Percentiles rank a stretch among this genome's conserved stretches.
Conservation (phyloP, 148 eudicot species). For the Agrostemma githago region DNA sequence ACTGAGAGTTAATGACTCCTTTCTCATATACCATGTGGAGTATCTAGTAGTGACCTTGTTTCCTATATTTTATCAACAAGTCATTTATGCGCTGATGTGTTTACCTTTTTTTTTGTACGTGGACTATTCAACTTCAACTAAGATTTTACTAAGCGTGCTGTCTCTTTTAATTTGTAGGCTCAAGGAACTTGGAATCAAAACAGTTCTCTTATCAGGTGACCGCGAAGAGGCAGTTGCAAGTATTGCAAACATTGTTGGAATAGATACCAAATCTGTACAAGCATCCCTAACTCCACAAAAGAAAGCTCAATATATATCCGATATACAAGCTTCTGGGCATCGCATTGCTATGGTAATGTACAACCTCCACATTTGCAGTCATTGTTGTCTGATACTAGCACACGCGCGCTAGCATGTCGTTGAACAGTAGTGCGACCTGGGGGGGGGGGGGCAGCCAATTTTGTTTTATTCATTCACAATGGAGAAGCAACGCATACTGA, state of each 20-base stretch:
- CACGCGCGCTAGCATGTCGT: not conserved
- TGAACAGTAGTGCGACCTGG: too few species aligned
- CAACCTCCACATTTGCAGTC: not conserved
- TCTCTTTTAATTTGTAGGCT: constrained; percentile 44
- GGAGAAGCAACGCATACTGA: not conserved
- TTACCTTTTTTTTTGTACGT: not conserved
- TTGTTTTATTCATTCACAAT: not conserved
- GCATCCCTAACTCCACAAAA: constrained; percentile 72
- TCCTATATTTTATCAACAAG: not conserved
- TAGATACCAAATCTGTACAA: constrained; percentile 53
- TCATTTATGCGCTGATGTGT: not conserved
- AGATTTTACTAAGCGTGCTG: not conserved
- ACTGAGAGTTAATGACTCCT: not conserved
- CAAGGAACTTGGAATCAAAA: constrained; percentile 57
- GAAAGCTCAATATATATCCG: constrained; percentile 68
- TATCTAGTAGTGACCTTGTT: not conserved
- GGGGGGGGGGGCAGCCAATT: not conserved
- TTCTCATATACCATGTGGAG: not conserved
- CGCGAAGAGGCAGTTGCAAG: constrained; percentile 90
- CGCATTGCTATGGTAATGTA: constrained; percentile 73
- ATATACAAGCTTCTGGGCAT: constrained; percentile 64
- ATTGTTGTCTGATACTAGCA: not conserved
- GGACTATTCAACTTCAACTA: not conserved
- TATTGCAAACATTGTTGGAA: constrained; percentile 66
- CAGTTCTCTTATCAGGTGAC: constrained; percentile 88